Evolutionary conservation across 257 asterid species (phyloP).

Genomic region (Solanum lignicaule): DNA sequence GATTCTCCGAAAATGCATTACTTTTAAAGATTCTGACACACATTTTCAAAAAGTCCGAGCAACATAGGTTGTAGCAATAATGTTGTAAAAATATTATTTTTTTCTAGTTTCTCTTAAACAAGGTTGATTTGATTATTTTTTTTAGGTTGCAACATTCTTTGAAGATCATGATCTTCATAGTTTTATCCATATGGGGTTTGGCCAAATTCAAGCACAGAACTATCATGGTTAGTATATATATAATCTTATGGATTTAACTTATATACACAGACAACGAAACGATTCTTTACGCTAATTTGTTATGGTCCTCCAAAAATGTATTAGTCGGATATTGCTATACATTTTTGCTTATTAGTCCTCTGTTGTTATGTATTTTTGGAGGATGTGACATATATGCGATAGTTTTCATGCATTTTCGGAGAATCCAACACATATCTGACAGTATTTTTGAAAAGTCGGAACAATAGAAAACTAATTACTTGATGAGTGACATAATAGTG

Average conservation of each 20-base stretch:
- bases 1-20: not conserved
- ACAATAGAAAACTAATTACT: not conserved
- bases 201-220: conserved; percentile 47
- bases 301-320: not conserved
- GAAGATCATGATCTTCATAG: conserved; percentile 70
- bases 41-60: not conserved
- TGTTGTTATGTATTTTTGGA: not conserved
- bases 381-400: not conserved
- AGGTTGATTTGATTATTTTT: not conserved
- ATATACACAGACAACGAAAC: not conserved
- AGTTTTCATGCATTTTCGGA: not conserved
- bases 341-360: not conserved
- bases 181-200: conserved; percentile 72
- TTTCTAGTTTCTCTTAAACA: not conserved
- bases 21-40: not conserved
- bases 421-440: not conserved
- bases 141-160: conserved; percentile 57
- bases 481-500: not conserved
- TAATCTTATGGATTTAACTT: not conserved
- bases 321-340: not conserved
- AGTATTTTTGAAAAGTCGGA: not conserved
- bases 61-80: not conserved
- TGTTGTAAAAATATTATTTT: not conserved
- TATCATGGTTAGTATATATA: conserved; percentile 46
- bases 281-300: not conserved